Evolutionary conservation across 371 early-diverging fungal genomes (phyloP).

Genomic region (Mortierella sp.): DNA sequence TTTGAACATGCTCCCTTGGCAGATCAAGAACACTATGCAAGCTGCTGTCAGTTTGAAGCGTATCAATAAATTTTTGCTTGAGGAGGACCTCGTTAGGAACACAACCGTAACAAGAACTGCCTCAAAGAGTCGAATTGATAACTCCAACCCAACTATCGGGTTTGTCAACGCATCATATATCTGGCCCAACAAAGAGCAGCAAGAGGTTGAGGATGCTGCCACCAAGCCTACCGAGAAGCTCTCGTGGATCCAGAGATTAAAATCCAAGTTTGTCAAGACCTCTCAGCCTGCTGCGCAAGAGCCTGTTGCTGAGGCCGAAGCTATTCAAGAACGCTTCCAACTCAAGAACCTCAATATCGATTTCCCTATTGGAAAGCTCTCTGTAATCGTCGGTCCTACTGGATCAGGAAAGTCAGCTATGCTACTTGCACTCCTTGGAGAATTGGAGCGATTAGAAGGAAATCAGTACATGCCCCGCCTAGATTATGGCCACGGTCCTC

Average conservation of each 20-base stretch:
- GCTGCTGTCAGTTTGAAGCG: conserved; percentile 81
- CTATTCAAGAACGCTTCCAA: conserved; percentile 45
- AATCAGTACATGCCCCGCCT: conserved; percentile 62
- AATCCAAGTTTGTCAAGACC: conserved; percentile 28
- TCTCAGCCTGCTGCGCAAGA: conserved; percentile 3
- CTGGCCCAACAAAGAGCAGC: conserved; percentile 60
- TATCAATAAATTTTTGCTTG: conserved; percentile 74
- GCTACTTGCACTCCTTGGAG: conserved; percentile 75
- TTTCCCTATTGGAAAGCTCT: conserved; percentile 75
- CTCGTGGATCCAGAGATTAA: conserved; percentile 33
- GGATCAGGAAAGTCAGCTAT: conserved; percentile 88
- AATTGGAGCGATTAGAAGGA: conserved; percentile 63
- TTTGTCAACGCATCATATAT: conserved; percentile 67
- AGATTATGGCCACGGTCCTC: conserved; percentile 33
- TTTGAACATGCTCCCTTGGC: conserved; percentile 78
- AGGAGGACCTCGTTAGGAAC: conserved; percentile 72
- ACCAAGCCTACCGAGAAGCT: conserved; percentile 19
- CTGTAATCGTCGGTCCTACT: conserved; percentile 82
- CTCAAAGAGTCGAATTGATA: conserved; percentile 16
- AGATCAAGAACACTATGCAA: conserved; percentile 74
- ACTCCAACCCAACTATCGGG: conserved; percentile 52
- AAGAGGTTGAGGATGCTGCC: conserved; percentile 14
- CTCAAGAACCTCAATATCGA: conserved; percentile 68
- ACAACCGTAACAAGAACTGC: conserved; percentile 36
- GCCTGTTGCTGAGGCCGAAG: conserved; percentile 25